phyloP scores from a whole-genome alignment of 2,329 filamentous ascomycete species.

The Laburnicola sp. region DNA sequence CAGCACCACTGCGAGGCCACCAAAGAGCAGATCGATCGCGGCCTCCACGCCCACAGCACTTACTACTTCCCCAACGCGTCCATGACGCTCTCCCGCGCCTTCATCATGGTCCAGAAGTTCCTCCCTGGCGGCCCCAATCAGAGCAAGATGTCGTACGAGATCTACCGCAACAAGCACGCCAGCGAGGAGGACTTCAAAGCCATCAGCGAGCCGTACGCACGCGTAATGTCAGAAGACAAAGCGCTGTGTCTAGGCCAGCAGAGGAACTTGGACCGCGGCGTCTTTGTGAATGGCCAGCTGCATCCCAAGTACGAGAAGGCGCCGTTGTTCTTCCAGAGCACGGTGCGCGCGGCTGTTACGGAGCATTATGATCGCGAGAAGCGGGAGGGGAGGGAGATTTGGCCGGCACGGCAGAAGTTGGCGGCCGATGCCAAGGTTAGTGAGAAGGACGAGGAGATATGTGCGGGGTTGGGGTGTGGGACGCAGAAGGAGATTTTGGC shows the following conservation, averaged over 20 bases:
- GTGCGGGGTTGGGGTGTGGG: conserved; percentile 18
- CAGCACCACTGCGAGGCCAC: conserved; percentile 39
- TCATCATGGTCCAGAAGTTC: conserved; percentile 67
- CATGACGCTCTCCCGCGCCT: conserved; percentile 44
- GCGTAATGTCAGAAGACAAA: conserved; percentile 67
- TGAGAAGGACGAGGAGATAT: conserved; percentile 55
- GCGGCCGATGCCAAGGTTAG: conserved; percentile 48
- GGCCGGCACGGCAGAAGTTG: conserved; percentile 48
- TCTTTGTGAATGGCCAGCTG: conserved; percentile 66
- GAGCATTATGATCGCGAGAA: conserved; percentile 55
- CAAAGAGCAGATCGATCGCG: conserved; percentile 27
- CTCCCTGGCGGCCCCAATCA: conserved; percentile 57
- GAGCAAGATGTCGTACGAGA: conserved; percentile 64
- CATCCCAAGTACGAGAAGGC: conserved; percentile 65
- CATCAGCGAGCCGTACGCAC: conserved; percentile 64
- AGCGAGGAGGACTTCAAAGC: conserved; percentile 61
- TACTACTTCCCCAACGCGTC: conserved; percentile 11
- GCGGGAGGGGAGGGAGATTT: conserved; percentile 53
- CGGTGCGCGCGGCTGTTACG: conserved; percentile 53
- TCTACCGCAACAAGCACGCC: conserved; percentile 64
- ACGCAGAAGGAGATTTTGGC: conserved; percentile 22
- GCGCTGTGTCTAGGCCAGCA: conserved; percentile 63
- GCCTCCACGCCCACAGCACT: conserved; percentile 24
- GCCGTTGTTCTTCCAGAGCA: conserved; percentile 60
- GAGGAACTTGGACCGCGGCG: conserved; percentile 62